Evolutionary conservation across 495 filamentous ascomycete genomes (phyloP), one percentile per base, ranked within the genome.

Genomic region (Xylaria nigripes): DNA sequence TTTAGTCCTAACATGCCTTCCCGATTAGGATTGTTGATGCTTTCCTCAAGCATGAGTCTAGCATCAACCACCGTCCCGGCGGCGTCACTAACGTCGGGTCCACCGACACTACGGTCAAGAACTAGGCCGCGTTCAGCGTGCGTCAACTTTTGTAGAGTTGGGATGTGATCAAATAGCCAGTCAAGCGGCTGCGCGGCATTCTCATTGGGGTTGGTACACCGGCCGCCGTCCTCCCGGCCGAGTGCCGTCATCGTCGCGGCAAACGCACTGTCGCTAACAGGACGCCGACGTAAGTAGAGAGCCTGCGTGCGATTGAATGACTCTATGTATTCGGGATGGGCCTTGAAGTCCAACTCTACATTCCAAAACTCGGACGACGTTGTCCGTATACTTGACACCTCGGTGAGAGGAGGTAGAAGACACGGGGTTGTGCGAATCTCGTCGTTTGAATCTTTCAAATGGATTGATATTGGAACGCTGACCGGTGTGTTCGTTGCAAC

Each of bases 301-400:
- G 81, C 87, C 68, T 95, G 90, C 34, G 84, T 85, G 13, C 71
- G 73, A 24, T 76, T 74, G 70, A 98, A 96, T 30, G 84, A 80
- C 0, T 81, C 75, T n/a, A 83, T 72, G 48, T 86, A 83, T 0
- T 70, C 67, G 0, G 82, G 74, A 36, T 90, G 81, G 48, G 73
- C 68, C 18, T 76, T 77, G 55, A 99, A 87, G 63, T 96, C 86
- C 6, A 99, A 75, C 18, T 83, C 80, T 5, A 96, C 72, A 24
- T 86, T 84, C 93, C 93, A 97, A 70, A 90, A 89, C 50, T 89
- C 85, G 8, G 81, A 72, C 34, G 84, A 79, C 6, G 70, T 70
- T 4, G 90, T 90, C 18, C 78, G 75, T 40, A 99, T 77, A 10
- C 72, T 78, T 3, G 75, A 61, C 38, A 99, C 80, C 9, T 77